phyloP scores from a whole-genome alignment of 2,329 filamentous ascomycete genomes.

The Colletotrichum eremochloae region DNA sequence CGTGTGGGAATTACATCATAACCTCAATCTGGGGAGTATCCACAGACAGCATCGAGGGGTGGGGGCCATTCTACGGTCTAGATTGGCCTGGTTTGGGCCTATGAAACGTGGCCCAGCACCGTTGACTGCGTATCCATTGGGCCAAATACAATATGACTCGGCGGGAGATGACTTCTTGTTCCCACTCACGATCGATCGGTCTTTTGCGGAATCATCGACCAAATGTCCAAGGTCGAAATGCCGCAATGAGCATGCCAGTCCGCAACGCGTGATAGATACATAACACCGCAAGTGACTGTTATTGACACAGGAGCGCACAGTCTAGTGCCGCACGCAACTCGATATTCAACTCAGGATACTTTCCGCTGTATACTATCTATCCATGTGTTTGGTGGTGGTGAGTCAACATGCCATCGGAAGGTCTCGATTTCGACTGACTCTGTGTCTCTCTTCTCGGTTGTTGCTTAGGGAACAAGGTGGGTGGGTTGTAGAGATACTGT shows the following conservation, averaged over 20 bases:
- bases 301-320: too few relatives aligned
- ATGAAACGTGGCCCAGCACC: background rate
- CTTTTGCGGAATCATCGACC: too few relatives aligned
- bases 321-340: background rate
- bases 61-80: background rate
- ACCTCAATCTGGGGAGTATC: background rate
- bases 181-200: constrained; percentile 1
- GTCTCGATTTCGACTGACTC: background rate
- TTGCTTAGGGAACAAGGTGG: background rate
- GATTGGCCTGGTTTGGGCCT: background rate
- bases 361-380: too few relatives aligned
- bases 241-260: background rate
- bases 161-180: background rate
- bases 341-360: background rate
- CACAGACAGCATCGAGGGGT: background rate
- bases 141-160: background rate
- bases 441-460: background rate
- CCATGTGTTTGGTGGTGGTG: too few relatives aligned
- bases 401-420: too few relatives aligned
- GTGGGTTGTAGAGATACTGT: background rate
- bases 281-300: background rate
- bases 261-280: too few relatives aligned
- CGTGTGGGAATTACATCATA: background rate
- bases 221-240: background rate
- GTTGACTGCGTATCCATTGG: background rate